phyloP scores from a whole-genome alignment of 148 eudicot species.

The Rhododendron mucronatum region DNA sequence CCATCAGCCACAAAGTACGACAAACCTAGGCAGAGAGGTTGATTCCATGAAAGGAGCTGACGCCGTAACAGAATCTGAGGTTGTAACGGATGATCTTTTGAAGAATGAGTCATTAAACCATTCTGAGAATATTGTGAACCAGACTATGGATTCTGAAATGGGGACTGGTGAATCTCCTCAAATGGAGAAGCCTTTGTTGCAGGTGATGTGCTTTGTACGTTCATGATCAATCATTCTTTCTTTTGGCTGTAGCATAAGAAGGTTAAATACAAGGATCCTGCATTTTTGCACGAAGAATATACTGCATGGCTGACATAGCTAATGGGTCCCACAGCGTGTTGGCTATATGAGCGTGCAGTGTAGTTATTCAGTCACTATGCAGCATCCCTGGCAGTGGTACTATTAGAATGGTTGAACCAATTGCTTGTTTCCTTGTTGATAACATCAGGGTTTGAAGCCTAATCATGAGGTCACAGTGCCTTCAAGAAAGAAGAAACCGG shows the following conservation, averaged over 20 bases:
- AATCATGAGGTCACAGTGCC: constrained; percentile 24
- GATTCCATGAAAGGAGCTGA: constrained; percentile 13
- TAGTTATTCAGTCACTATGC: background rate
- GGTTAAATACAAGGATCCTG: background rate
- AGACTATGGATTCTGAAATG: constrained; percentile 15
- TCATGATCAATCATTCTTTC: background rate
- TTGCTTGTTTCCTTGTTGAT: constrained; percentile 13
- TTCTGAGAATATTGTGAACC: constrained; percentile 19
- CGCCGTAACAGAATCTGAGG: constrained; percentile 2
- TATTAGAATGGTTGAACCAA: background rate
- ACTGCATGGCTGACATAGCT: background rate
- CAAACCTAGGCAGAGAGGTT: constrained; percentile 6
- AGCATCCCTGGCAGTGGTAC: background rate
- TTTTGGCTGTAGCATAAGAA: background rate
- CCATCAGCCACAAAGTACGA: background rate
- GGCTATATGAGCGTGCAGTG: background rate
- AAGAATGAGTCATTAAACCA: constrained; percentile 1
- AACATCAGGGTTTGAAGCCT: constrained; percentile 21
- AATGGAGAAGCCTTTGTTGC: constrained; percentile 44
- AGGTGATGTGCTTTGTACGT: constrained; percentile 31
- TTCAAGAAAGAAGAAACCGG: constrained; percentile 44
- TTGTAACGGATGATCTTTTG: background rate
- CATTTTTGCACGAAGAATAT: background rate
- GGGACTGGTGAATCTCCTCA: constrained; percentile 20
- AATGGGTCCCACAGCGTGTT: background rate